A percentile compares a stretch with the other conserved stretches of the same genome.
Evolutionary conservation across 1,284 basidiomycete genomes (phyloP).

Genomic region (Stereum hirsutum): DNA sequence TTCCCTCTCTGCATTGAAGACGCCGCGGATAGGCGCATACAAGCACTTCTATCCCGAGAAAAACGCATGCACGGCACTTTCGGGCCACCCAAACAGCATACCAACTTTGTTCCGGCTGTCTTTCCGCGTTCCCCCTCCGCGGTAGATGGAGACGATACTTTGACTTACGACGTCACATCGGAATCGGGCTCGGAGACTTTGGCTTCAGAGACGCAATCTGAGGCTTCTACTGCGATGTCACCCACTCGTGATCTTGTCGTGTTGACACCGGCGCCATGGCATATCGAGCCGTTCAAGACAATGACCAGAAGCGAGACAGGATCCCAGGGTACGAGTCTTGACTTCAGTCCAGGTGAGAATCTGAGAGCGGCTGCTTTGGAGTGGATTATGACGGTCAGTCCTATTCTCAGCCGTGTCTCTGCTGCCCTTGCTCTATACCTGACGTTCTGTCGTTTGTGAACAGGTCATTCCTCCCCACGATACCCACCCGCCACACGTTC

Average conservation of each 20-base stretch:
- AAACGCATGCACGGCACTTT: not conserved
- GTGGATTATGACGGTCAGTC: conserved; percentile 12
- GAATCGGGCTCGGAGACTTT: too few relatives aligned
- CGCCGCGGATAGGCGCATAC: conserved; percentile 2
- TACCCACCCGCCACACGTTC: not conserved
- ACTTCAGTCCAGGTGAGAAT: not conserved
- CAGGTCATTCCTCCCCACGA: conserved; percentile 4
- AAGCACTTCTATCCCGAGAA: conserved; percentile 2
- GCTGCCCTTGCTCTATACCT: not conserved
- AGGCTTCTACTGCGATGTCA: not conserved
- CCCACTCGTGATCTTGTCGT: not conserved
- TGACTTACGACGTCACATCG: not conserved
- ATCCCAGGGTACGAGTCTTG: not conserved
- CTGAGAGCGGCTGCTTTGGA: conserved; percentile 5
- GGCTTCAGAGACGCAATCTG: not conserved
- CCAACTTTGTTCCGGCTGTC: not conserved
- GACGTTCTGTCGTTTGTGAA: not conserved
- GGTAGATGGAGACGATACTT: not conserved
- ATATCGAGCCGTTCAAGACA: not conserved
- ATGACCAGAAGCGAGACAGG: not conserved
- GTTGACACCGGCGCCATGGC: not conserved
- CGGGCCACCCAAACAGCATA: not conserved
- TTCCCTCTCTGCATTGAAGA: conserved; percentile 1
- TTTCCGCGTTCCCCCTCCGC: not conserved
- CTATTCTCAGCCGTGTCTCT: too few relatives aligned